Evolutionary conservation across 768 basidiomycete genomes (phyloP).

Genomic region (Trametes cingulata): DNA sequence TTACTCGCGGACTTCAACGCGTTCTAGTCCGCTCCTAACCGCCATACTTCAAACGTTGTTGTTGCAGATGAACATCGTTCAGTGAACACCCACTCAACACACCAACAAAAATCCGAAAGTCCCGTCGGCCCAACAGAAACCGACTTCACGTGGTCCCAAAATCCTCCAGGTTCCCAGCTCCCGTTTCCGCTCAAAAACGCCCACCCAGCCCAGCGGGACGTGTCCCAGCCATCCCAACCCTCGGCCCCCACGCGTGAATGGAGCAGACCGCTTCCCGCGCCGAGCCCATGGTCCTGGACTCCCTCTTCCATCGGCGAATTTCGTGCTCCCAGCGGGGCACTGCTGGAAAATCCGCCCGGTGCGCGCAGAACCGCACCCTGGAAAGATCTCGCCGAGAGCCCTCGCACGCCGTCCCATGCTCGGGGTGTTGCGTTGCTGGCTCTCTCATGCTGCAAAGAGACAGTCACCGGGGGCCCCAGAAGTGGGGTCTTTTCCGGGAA

Average conservation of each 20-base stretch:
- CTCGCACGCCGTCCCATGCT: neutral
- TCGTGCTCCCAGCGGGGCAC: neutral
- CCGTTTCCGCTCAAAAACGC: neutral
- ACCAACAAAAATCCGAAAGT: no score
- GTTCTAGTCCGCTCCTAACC: neutral
- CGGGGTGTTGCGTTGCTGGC: neutral
- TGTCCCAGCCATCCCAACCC: neutral
- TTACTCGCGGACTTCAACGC: neutral
- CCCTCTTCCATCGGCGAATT: neutral
- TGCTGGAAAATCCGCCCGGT: neutral
- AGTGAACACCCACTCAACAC: no score
- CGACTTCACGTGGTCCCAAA: no score
- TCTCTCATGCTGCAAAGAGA: neutral
- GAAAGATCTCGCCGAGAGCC: neutral
- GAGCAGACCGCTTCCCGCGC: neutral
- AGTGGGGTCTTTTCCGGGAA: neutral
- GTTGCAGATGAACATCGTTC: no score
- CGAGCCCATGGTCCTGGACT: slow-evolving; percentile 5
- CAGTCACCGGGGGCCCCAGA: slow-evolving; percentile 2
- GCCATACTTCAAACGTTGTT: no score
- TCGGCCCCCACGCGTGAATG: neutral
- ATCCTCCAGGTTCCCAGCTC: no score
- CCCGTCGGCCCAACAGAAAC: no score
- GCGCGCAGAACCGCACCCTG: neutral
- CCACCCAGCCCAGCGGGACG: neutral